Percentiles rank a stretch among this genome's conserved stretches.
Evolutionary conservation across 139 green algal genomes (phyloP).

Genomic region (Nannochloris sp.): DNA sequence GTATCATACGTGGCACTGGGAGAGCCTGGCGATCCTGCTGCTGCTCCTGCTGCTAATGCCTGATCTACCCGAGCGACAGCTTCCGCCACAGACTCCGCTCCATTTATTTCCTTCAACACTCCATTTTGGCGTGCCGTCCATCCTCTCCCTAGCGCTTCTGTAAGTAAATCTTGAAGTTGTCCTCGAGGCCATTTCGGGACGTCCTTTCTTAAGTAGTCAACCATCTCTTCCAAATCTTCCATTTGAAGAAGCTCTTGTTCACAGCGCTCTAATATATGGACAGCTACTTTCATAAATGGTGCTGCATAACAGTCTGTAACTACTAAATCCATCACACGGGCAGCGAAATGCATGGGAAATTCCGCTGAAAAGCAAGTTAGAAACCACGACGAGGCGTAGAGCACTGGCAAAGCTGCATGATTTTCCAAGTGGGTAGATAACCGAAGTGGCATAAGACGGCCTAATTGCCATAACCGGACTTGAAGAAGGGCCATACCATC

Average conservation of each 20-base stretch:
- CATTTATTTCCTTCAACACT: constrained; percentile 31
- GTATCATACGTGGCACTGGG: too few species aligned
- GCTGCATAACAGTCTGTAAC: constrained; percentile 48
- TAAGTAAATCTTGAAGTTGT: constrained; percentile 40
- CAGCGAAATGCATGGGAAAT: constrained; percentile 65
- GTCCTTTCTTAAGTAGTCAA: constrained; percentile 50
- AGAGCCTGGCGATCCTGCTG: too few species aligned
- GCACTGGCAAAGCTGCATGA: constrained; percentile 47
- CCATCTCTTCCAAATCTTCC: constrained; percentile 59
- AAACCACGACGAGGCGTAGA: constrained; percentile 71
- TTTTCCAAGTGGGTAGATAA: constrained; percentile 59
- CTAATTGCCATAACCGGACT: constrained; percentile 68
- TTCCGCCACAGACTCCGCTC: constrained; percentile 50
- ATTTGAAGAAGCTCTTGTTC: constrained; percentile 36
- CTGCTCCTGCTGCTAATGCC: not conserved
- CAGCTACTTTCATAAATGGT: constrained; percentile 58
- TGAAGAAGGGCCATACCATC: constrained; percentile 56
- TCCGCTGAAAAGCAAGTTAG: constrained; percentile 71
- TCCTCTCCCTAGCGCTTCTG: constrained; percentile 1
- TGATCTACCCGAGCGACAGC: constrained; percentile 35
- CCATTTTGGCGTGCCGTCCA: constrained; percentile 8
- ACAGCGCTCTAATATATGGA: constrained; percentile 35
- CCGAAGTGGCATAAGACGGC: constrained; percentile 42
- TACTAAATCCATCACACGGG: constrained; percentile 67
- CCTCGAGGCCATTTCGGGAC: constrained; percentile 26